phyloP scores from a whole-genome alignment of 371 early-diverging fungal genomes.

The Mucor racemosus region DNA sequence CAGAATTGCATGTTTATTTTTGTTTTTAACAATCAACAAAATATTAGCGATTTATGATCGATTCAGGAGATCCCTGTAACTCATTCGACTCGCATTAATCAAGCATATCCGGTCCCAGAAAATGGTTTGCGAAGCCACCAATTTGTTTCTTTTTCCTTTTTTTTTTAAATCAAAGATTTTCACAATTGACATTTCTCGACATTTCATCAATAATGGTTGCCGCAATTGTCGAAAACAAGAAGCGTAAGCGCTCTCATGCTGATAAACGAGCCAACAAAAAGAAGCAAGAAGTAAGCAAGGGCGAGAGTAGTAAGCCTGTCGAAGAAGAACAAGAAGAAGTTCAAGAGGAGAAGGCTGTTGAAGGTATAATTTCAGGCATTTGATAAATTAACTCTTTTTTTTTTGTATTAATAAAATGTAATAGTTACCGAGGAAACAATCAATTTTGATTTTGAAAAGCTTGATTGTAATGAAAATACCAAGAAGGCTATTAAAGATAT shows the following conservation, averaged over 20 bases:
- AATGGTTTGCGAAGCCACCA: constrained; percentile 4
- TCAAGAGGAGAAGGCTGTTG: constrained; percentile 29
- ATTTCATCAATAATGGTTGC: constrained; percentile 11
- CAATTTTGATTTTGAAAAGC: constrained; percentile 62
- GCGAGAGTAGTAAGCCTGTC: constrained; percentile 42
- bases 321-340: constrained; percentile 21
- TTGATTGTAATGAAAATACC: constrained; percentile 71
- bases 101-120: constrained; percentile 2
- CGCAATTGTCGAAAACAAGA: constrained; percentile 28
- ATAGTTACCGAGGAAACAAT: constrained; percentile 36
- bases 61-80: not conserved
- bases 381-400: not conserved
- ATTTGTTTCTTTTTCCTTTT: constrained; percentile 1
- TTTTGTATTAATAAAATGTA: not conserved
- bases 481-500: constrained; percentile 89
- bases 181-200: not conserved
- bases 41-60: not conserved
- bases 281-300: constrained; percentile 39
- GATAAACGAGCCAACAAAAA: constrained; percentile 32
- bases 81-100: not conserved
- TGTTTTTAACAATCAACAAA: too few relatives aligned
- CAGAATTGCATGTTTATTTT: too few relatives aligned
- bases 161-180: not conserved
- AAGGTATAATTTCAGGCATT: constrained; percentile 7
- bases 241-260: constrained; percentile 39